Evolutionary conservation across 345 rosid species (phyloP).

Genomic region (Crucihimalaya himalaica): DNA sequence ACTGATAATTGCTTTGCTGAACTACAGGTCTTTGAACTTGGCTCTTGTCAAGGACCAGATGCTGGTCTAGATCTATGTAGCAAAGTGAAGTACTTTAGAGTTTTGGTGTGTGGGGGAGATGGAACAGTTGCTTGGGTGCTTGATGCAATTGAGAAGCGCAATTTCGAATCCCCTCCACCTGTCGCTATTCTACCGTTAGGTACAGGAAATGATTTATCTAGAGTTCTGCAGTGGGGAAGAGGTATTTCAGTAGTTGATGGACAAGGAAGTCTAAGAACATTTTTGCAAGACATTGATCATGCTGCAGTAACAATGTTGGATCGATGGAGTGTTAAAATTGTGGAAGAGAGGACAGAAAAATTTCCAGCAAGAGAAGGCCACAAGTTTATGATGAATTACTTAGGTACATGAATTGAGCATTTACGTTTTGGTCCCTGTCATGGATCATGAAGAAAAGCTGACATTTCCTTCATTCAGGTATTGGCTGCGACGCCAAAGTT

Average conservation of each 20-base stretch:
- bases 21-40: slow-evolving; percentile 69
- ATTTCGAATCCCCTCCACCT: slow-evolving; percentile 81
- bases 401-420: slow-evolving; percentile 48
- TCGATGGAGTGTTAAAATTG: slow-evolving; percentile 72
- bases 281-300: slow-evolving; percentile 69
- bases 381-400: slow-evolving; percentile 83
- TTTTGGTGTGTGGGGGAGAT: slow-evolving; percentile 87
- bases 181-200: slow-evolving; percentile 84
- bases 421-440: slow-evolving; percentile 2
- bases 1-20: slow-evolving; percentile 17
- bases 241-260: slow-evolving; percentile 66
- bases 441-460: slow-evolving; percentile 25
- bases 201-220: slow-evolving; percentile 84
- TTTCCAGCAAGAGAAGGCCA: slow-evolving; percentile 44
- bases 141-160: slow-evolving; percentile 68
- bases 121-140: slow-evolving; percentile 91
- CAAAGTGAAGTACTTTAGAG: slow-evolving; percentile 62
- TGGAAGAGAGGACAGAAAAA: slow-evolving; percentile 49
- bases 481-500: slow-evolving; percentile 91
- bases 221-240: slow-evolving; percentile 86
- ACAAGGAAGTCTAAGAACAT: slow-evolving; percentile 65
- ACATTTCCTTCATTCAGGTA: slow-evolving; percentile 50
- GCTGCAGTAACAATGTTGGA: slow-evolving; percentile 87
- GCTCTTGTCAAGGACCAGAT: slow-evolving; percentile 77
- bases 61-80: slow-evolving; percentile 69